Evolutionary conservation across 1,139 yeast species (phyloP).

Genomic region (Protomyces gravidus): DNA sequence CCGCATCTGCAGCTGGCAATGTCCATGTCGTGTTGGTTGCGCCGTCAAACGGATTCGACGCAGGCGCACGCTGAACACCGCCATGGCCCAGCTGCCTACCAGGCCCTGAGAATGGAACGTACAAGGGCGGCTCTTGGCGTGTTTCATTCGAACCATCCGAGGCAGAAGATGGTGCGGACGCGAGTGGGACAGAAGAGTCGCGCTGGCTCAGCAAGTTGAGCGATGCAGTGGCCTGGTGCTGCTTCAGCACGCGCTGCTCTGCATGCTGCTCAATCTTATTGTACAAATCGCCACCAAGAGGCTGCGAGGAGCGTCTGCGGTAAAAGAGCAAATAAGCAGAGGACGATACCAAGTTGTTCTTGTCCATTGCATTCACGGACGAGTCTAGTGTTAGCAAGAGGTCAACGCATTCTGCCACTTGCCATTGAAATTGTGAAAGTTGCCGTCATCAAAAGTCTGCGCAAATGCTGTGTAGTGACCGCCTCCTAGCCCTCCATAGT

Average conservation of each 20-base stretch:
- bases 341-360: conserved; percentile 59
- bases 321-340: conserved; percentile 88
- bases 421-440: conserved; percentile 87
- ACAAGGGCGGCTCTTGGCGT: not conserved
- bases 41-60: not conserved
- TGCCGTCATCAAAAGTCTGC: conserved; percentile 62
- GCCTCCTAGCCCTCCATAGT: conserved; percentile 94
- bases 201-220: not conserved
- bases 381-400: conserved; percentile 46
- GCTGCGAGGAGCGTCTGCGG: conserved; percentile 48
- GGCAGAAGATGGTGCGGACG: not conserved
- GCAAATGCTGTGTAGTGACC: conserved; percentile 95
- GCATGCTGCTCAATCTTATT: not conserved
- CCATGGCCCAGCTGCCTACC: not conserved
- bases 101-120: not conserved
- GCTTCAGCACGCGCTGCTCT: not conserved
- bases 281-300: conserved; percentile 7
- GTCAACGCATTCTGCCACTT: not conserved
- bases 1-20: not conserved
- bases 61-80: not conserved
- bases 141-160: not conserved
- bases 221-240: not conserved
- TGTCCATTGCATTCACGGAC: conserved; percentile 57
- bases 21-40: not conserved
- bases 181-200: not conserved